Percentiles rank a stretch among this genome's conserved stretches.
Evolutionary conservation across 345 rosid species (phyloP).

Genomic region (Theobroma cacao): DNA sequence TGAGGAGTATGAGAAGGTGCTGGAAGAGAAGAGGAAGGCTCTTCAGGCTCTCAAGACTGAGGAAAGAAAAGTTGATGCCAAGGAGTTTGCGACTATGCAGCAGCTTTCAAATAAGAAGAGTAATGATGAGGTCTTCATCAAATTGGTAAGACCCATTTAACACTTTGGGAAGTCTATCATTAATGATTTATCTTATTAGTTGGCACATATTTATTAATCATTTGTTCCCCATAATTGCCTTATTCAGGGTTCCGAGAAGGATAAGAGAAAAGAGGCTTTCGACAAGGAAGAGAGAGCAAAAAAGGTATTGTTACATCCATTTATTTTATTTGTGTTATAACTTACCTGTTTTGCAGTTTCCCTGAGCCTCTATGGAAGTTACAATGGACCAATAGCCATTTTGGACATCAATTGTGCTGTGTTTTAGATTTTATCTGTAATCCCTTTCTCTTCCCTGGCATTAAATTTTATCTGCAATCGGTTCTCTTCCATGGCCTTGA

Average conservation of each 20-base stretch:
- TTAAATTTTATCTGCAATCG: not conserved
- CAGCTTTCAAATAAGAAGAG: slow-evolving; percentile 68
- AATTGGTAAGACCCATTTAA: slow-evolving; percentile 40
- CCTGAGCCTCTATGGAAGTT: not conserved
- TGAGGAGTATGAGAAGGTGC: slow-evolving; percentile 80
- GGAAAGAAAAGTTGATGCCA: slow-evolving; percentile 63
- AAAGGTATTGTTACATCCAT: slow-evolving; percentile 33
- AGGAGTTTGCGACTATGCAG: slow-evolving; percentile 69
- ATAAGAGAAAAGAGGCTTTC: slow-evolving; percentile 56
- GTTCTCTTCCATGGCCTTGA: not conserved
- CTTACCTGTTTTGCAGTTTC: not conserved
- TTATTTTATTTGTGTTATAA: not conserved
- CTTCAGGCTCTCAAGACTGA: slow-evolving; percentile 52
- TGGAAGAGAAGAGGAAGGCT: slow-evolving; percentile 68
- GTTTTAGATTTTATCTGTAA: not conserved
- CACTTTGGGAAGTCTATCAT: not conserved
- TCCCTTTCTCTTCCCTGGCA: not conserved
- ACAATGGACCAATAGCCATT: not conserved
- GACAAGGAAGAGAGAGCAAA: slow-evolving; percentile 67
- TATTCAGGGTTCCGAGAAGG: slow-evolving; percentile 63
- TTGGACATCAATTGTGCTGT: not conserved
- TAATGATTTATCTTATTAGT: not conserved
- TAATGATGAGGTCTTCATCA: slow-evolving; percentile 49
- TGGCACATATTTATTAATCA: not conserved
- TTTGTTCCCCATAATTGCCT: not conserved